Percentiles rank a stretch among this genome's conserved stretches.
Evolutionary conservation across 306 rosid genomes (phyloP).

Genomic region (Cucurbita pepo): DNA sequence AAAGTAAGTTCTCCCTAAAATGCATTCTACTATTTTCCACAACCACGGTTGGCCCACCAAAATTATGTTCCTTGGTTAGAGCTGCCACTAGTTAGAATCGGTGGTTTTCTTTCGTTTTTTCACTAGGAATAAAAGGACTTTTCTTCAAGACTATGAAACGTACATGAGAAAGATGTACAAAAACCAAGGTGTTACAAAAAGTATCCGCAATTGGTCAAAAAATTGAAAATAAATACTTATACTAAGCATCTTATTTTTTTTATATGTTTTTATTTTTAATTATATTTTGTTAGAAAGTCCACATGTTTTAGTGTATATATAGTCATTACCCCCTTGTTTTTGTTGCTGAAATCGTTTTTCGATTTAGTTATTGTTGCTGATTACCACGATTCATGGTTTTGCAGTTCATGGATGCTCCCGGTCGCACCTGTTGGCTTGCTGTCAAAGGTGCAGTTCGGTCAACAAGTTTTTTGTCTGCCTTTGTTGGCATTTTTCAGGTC

Average conservation of each 20-base stretch:
- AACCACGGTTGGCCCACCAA: neutral
- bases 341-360: constrained; percentile 1
- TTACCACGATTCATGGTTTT: constrained; percentile 12
- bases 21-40: neutral
- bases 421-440: constrained; percentile 67
- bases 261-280: neutral
- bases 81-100: neutral
- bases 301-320: neutral
- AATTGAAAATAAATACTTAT: neutral
- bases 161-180: neutral
- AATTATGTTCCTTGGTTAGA: neutral
- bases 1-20: constrained; percentile 39
- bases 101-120: neutral
- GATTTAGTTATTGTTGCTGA: neutral
- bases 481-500: constrained; percentile 92
- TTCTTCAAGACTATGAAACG: neutral
- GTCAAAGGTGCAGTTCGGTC: constrained; percentile 71
- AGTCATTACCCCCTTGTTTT: neutral
- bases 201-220: neutral
- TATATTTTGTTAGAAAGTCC: neutral
- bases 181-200: neutral
- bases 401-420: constrained; percentile 73
- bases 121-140: neutral
- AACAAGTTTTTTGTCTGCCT: constrained; percentile 80
- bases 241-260: neutral